A percentile compares a stretch with the other conserved stretches of the same genome.
phyloP scores from a whole-genome alignment of 2,329 filamentous ascomycete species.

The Neofusicoccum kwambonambiense region DNA sequence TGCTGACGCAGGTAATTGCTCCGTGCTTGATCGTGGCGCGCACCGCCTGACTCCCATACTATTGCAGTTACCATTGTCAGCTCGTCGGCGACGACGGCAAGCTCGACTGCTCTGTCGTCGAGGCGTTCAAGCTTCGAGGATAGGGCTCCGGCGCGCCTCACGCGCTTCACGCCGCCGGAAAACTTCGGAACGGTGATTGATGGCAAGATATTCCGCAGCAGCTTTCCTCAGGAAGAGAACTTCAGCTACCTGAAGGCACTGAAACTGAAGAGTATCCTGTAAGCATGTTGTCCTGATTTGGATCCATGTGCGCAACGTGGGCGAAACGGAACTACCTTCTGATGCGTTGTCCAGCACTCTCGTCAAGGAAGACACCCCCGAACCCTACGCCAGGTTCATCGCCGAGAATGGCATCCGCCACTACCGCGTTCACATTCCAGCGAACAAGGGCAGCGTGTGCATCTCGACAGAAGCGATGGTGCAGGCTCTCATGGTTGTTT shows the following conservation, averaged over 20 bases:
- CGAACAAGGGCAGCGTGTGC: constrained; percentile 72
- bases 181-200: constrained; percentile 78
- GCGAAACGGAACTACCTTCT: constrained; percentile 22
- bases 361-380: constrained; percentile 49
- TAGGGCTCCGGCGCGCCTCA: constrained; percentile 35
- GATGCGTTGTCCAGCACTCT: constrained; percentile 44
- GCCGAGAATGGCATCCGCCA: constrained; percentile 67
- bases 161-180: constrained; percentile 49
- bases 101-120: constrained; percentile 13
- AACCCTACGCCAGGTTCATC: constrained; percentile 61
- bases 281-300: constrained; percentile 33
- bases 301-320: not conserved
- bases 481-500: constrained; percentile 67
- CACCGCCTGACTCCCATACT: constrained; percentile 9
- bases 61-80: not conserved
- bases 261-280: constrained; percentile 77
- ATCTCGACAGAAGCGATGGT: constrained; percentile 56
- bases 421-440: constrained; percentile 72
- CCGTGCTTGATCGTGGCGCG: constrained; percentile 10
- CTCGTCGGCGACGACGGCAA: not conserved
- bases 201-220: constrained; percentile 75
- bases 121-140: constrained; percentile 16
- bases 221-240: constrained; percentile 71
- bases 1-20: constrained; percentile 10
- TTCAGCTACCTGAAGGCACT: constrained; percentile 67